Evolutionary conservation across 306 rosid genomes (phyloP).

Genomic region (Medicago arabica): DNA sequence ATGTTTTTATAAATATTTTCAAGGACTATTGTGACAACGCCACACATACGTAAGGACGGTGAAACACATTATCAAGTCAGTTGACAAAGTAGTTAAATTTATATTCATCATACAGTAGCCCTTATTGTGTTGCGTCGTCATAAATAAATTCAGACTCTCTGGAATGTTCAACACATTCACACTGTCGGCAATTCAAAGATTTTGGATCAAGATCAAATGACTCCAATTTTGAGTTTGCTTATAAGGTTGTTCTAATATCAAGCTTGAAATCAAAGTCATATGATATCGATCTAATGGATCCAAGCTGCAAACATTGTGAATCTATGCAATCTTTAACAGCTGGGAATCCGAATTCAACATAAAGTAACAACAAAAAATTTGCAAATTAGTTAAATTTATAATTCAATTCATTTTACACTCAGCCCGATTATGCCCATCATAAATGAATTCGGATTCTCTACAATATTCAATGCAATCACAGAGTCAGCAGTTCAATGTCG

Average conservation of each 20-base stretch:
- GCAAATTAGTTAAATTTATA: neutral
- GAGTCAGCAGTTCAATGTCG: neutral
- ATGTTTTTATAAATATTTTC: too few relatives aligned
- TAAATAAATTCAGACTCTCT: neutral
- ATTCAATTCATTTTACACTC: slow-evolving; percentile 2
- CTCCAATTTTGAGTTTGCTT: neutral
- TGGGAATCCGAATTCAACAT: neutral
- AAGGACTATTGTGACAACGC: too few relatives aligned
- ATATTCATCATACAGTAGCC: neutral
- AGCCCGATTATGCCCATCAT: neutral
- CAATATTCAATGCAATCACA: neutral
- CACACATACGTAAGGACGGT: too few relatives aligned
- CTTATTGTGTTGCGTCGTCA: neutral
- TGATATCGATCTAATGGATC: neutral
- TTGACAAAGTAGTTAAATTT: slow-evolving; percentile 7
- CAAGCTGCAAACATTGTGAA: neutral
- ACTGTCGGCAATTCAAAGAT: neutral
- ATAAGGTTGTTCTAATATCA: neutral
- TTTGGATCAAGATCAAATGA: neutral
- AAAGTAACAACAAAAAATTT: neutral
- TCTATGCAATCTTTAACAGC: neutral
- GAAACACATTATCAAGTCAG: neutral
- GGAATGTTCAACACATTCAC: neutral
- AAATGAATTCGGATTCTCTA: neutral
- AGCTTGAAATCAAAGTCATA: neutral